These are phyloP conservation scores for Mycena haematopus DNA, from an alignment of 768 basidiomycete species.

Conservation along the genomic window DNA sequence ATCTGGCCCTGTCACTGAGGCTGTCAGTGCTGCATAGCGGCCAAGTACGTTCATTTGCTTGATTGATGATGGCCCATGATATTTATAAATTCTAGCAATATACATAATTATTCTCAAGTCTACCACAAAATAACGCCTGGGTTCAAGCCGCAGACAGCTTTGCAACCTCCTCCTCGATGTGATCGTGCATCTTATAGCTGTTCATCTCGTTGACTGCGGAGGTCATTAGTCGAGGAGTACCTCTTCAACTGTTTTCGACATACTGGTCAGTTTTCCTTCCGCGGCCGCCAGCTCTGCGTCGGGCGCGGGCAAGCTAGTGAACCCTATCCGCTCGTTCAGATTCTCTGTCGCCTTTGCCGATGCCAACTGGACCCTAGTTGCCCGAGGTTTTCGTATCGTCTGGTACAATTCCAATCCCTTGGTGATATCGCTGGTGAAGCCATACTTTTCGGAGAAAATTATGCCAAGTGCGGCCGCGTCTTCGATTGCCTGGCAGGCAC, in stretches of 20 bases:
- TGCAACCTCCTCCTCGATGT: constrained; percentile 18
- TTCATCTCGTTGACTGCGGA: constrained; percentile 41
- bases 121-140: not conserved
- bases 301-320: constrained; percentile 38
- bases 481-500: constrained; percentile 41
- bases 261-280: constrained; percentile 38
- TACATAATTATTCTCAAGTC: not conserved
- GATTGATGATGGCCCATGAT: too few species aligned
- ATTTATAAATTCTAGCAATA: not conserved
- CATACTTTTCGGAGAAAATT: constrained; percentile 38
- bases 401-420: constrained; percentile 38
- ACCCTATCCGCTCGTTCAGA: constrained; percentile 40
- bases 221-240: not conserved
- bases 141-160: constrained; percentile 1
- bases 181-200: constrained; percentile 40
- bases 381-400: constrained; percentile 38
- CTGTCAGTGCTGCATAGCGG: too few species aligned
- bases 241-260: not conserved
- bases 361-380: constrained; percentile 38
- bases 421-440: constrained; percentile 34
- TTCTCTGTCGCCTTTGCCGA: constrained; percentile 40
- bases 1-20: too few species aligned
- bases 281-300: constrained; percentile 36
- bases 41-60: too few species aligned
- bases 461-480: constrained; percentile 42